Base-by-base conservation (phyloP, 768 basidiomycete genomes). In the Royoungia palumana region DNA sequence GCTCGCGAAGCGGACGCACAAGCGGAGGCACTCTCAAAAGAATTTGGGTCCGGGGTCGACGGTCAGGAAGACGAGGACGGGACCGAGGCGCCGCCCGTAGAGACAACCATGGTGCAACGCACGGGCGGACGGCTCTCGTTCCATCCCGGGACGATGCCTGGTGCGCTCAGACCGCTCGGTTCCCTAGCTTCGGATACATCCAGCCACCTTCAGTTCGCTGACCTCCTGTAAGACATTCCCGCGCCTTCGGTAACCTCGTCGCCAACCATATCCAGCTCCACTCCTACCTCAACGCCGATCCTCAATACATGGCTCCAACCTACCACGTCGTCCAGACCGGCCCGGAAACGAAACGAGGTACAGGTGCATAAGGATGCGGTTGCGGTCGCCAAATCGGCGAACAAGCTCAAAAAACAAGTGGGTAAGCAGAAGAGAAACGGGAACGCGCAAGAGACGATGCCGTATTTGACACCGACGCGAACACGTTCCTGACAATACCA, bases 291-390 rank as follows among this genome's bases (percentile, higher is more conserved):
- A 5, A 34, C 40, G 3, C 34, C 50, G 30, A 61, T 65, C 24
- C 42, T 64, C 49, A 98, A 98, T 65, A 94, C 94, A 10, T 97
- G 95, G 93, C 83, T 96, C 16, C 68, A 70, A 1, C 70, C 70
- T 10, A 56, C 48, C 7, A 42, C 72, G 2, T 59, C 73, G 4
- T 63, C 68, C 19, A 85, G 81, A 44, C 68, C 72, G 3, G 71
- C 82, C 0, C 81, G 82, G 51, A 91, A 87, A 65, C 79, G 79
- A 53, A 94, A 93, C 65, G 80, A 85, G 49, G 74, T 89, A 10
- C 66, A 81, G 4, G 79, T 91, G 19, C 76, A 78, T 55, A 93
- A 90, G 58, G 76, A 78, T 51, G 86, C 84, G 55, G 73, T 72
- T 20, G 63, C 74, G 8, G 63, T 70, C 24, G 76, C 80, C 35